A percentile compares a stretch with the other conserved stretches of the same genome.
Conservation (phyloP, 495 filamentous ascomycete species). For the Penicillium manginii region DNA sequence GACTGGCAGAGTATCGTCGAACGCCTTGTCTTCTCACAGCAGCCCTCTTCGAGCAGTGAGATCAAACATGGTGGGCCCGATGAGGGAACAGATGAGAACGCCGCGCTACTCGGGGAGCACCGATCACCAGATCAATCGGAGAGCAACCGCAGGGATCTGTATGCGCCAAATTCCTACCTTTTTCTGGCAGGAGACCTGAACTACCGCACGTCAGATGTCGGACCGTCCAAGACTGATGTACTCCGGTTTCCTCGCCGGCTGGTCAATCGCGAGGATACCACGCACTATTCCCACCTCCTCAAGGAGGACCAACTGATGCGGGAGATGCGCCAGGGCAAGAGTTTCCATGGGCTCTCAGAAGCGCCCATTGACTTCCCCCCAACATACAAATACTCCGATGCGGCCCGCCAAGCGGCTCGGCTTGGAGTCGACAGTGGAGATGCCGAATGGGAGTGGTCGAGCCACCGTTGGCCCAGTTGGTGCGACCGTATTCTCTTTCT, state of each 20-base stretch:
- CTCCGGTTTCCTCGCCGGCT: conserved; percentile 63
- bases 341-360: conserved; percentile 77
- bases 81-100: conserved; percentile 39
- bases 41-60: neutral
- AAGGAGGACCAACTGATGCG: conserved; percentile 73
- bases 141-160: conserved; percentile 55
- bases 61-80: neutral
- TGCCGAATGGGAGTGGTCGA: conserved; percentile 73
- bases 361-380: conserved; percentile 79
- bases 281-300: conserved; percentile 66
- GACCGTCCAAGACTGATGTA: conserved; percentile 57
- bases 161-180: conserved; percentile 72
- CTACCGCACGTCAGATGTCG: conserved; percentile 74
- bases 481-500: conserved; percentile 88
- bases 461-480: conserved; percentile 88
- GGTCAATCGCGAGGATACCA: conserved; percentile 46
- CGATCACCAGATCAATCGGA: conserved; percentile 24
- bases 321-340: conserved; percentile 65
- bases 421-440: conserved; percentile 24
- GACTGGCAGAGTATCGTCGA: conserved; percentile 86
- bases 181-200: conserved; percentile 93
- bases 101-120: conserved; percentile 43
- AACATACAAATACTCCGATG: conserved; percentile 79
- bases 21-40: conserved; percentile 67
- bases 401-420: conserved; percentile 46